Conservation (phyloP, 2,329 filamentous ascomycete species). For the Cryphonectria carpinicola region DNA sequence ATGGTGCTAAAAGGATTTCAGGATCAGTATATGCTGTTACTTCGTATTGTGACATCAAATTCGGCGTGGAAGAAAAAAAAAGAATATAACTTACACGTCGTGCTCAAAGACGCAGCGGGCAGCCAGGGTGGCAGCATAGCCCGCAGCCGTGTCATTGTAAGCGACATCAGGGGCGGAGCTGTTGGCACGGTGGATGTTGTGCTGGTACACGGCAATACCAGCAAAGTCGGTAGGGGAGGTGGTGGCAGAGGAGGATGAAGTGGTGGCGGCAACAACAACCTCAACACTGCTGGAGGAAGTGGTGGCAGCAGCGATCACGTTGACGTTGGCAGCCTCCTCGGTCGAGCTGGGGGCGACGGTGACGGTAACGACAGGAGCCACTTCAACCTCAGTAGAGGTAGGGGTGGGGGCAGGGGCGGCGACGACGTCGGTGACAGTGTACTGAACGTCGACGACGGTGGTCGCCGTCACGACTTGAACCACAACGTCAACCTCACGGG, state of each 20-base stretch:
- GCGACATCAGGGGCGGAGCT: slow-evolving; percentile 69
- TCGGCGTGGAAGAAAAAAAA: neutral
- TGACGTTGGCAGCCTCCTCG: slow-evolving; percentile 13
- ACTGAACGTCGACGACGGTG: slow-evolving; percentile 44
- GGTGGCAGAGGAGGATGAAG: slow-evolving; percentile 23
- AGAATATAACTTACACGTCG: slow-evolving; percentile 66
- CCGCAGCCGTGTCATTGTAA: slow-evolving; percentile 69
- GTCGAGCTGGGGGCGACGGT: slow-evolving; percentile 2
- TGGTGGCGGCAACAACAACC: slow-evolving; percentile 12
- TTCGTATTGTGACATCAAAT: neutral
- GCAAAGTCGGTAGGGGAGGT: slow-evolving; percentile 35
- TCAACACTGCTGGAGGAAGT: slow-evolving; percentile 2
- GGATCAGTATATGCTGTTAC: neutral
- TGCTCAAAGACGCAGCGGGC: slow-evolving; percentile 73
- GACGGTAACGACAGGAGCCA: slow-evolving; percentile 16
- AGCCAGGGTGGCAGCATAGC: slow-evolving; percentile 67
- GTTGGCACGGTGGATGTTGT: slow-evolving; percentile 86
- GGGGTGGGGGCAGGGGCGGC: slow-evolving; percentile 21
- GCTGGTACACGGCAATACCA: slow-evolving; percentile 64
- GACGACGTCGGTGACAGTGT: slow-evolving; percentile 48
- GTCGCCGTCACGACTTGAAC: slow-evolving; percentile 36
- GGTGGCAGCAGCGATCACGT: neutral
- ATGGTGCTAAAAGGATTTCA: slow-evolving; percentile 46
- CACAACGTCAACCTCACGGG: slow-evolving; percentile 46
- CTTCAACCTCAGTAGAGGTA: slow-evolving; percentile 26